phyloP scores from a whole-genome alignment of 139 green algal genomes.

The Chlamydomonas eustigma region DNA sequence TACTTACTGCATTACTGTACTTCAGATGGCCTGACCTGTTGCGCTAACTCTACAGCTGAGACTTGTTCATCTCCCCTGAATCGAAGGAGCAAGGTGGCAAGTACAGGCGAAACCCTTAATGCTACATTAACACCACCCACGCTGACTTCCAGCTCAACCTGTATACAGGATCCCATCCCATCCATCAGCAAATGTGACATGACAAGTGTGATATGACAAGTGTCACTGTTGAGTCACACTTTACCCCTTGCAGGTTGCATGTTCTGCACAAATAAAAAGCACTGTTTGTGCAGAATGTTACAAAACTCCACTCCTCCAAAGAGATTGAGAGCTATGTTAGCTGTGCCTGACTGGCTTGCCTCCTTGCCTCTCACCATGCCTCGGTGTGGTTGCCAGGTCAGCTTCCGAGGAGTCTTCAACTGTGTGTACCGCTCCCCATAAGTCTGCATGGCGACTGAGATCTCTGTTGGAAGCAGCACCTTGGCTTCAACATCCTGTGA shows the following conservation, averaged over 20 bases:
- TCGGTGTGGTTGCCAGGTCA: slow-evolving; percentile 73
- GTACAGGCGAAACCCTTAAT: slow-evolving; percentile 60
- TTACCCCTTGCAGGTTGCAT: too few species aligned
- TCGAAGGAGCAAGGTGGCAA: slow-evolving; percentile 73
- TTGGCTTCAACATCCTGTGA: slow-evolving; percentile 24
- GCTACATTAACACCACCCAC: slow-evolving; percentile 23
- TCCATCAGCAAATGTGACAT: too few species aligned
- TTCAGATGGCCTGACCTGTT: too few species aligned
- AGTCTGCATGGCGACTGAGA: slow-evolving; percentile 32
- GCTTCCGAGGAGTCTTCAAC: slow-evolving; percentile 83
- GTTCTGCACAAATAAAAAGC: too few species aligned
- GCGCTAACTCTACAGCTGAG: slow-evolving; percentile 18
- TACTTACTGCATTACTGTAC: too few species aligned
- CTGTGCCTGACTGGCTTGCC: too few species aligned
- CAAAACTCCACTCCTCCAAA: too few species aligned
- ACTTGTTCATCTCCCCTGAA: slow-evolving; percentile 59
- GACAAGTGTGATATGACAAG: too few species aligned
- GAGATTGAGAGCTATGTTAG: too few species aligned
- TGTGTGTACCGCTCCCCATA: slow-evolving; percentile 57
- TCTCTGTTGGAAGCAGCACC: slow-evolving; percentile 51
- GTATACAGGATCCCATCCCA: background rate
- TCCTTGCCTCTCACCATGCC: slow-evolving; percentile 80
- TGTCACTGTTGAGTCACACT: too few species aligned
- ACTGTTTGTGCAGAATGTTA: too few species aligned
- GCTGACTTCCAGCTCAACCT: slow-evolving; percentile 14